These are phyloP conservation scores for Tuber calosporum DNA, from an alignment of 495 filamentous ascomycete species.

Conservation along the genomic window DNA sequence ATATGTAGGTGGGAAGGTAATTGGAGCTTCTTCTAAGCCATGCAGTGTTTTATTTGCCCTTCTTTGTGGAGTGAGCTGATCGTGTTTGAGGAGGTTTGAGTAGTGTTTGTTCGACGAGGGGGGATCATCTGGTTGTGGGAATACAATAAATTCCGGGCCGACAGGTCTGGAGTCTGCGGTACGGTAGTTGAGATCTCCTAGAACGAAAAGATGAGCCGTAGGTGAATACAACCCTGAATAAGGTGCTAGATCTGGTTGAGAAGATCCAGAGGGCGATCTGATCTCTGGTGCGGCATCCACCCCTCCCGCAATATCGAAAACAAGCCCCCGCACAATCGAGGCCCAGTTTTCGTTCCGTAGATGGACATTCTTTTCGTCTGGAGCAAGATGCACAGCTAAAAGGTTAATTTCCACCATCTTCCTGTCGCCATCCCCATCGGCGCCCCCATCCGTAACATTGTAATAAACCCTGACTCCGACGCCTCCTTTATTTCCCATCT, in stretches of 20 bases:
- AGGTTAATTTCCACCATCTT: conserved; percentile 64
- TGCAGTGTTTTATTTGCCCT: conserved; percentile 61
- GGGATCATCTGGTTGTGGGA: conserved; percentile 55
- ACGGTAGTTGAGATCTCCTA: conserved; percentile 93
- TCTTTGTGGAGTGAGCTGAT: conserved; percentile 71
- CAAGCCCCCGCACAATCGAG: conserved; percentile 66
- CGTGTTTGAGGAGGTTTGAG: conserved; percentile 57
- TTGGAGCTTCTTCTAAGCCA: conserved; percentile 62
- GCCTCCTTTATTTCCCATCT: conserved; percentile 93
- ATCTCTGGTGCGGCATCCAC: conserved; percentile 38
- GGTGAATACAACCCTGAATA: conserved; percentile 57
- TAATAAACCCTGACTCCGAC: conserved; percentile 66
- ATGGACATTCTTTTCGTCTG: conserved; percentile 65
- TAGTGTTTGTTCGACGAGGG: conserved; percentile 47
- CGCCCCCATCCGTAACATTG: conserved; percentile 26
- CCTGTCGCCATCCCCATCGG: conserved; percentile 25
- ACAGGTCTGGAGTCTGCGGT: conserved; percentile 57
- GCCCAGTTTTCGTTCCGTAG: conserved; percentile 80
- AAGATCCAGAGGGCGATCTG: conserved; percentile 23
- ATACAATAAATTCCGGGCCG: conserved; percentile 49
- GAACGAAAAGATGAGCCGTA: conserved; percentile 69
- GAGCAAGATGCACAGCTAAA: conserved; percentile 79
- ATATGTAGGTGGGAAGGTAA: conserved; percentile 86
- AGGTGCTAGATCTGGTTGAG: conserved; percentile 5
- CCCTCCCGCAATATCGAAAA: conserved; percentile 53